Conservation (phyloP, 2,329 filamentous ascomycete species). For the Talaromyces sp. region DNA sequence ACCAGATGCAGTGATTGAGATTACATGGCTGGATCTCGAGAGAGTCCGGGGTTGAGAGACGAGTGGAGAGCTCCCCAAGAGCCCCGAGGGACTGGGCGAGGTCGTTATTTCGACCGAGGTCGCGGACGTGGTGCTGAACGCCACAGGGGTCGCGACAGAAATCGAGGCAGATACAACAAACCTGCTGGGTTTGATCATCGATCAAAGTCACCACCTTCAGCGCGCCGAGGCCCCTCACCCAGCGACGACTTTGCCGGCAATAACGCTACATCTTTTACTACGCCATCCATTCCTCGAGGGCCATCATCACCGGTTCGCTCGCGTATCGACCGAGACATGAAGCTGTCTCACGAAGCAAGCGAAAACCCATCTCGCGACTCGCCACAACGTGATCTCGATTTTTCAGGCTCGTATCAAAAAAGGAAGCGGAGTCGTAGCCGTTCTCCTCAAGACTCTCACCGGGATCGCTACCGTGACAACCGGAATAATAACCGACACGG, state of each 20-base stretch:
- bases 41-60: conserved; percentile 48
- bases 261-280: conserved; percentile 25
- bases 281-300: conserved; percentile 1
- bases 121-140: conserved; percentile 34
- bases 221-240: conserved; percentile 26
- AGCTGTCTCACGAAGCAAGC: conserved; percentile 17
- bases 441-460: conserved; percentile 29
- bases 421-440: conserved; percentile 39
- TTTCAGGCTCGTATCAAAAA: conserved; percentile 29
- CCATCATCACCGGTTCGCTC: conserved; percentile 7
- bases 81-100: conserved; percentile 30
- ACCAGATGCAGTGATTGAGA: conserved; percentile 39
- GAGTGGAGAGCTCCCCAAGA: conserved; percentile 46
- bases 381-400: conserved; percentile 27
- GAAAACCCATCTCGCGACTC: conserved; percentile 19
- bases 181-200: conserved; percentile 36
- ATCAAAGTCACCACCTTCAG: conserved; percentile 33
- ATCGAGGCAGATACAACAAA: conserved; percentile 24
- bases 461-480: conserved; percentile 19
- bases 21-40: conserved; percentile 48
- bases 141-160: conserved; percentile 6
- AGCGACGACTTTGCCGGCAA: conserved; percentile 27
- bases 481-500: conserved; percentile 28
- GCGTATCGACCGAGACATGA: conserved; percentile 21
- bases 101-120: conserved; percentile 40